Evolutionary conservation across 805 yeast species (phyloP).

Genomic region (Candida patagonica): DNA sequence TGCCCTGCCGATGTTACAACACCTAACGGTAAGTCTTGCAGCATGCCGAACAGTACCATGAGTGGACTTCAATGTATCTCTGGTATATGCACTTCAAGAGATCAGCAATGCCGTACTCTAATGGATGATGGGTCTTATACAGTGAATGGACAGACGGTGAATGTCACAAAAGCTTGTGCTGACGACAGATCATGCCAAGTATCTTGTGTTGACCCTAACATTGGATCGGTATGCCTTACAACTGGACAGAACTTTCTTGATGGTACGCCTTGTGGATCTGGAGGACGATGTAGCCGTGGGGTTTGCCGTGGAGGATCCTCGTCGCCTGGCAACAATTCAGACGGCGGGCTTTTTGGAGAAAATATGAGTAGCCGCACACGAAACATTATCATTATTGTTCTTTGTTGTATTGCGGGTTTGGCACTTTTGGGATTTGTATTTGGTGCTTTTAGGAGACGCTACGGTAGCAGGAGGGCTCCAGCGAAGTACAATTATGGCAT

Average conservation of each 20-base stretch:
- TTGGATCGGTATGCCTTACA: conserved; percentile 21
- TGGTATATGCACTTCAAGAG: conserved; percentile 30
- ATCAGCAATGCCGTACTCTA: conserved; percentile 26
- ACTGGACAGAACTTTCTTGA: conserved; percentile 26
- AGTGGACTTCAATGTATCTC: conserved; percentile 22
- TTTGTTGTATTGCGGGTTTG: conserved; percentile 16
- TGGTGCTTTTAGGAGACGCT: neutral
- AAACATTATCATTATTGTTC: conserved; percentile 19
- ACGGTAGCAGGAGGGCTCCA: too few species aligned
- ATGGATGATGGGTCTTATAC: conserved; percentile 19
- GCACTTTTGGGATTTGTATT: conserved; percentile 4
- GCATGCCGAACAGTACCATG: conserved; percentile 6
- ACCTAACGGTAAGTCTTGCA: conserved; percentile 25
- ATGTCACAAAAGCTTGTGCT: conserved; percentile 24
- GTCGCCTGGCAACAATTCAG: conserved; percentile 1
- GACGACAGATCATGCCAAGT: conserved; percentile 22
- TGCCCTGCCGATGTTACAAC: conserved; percentile 24
- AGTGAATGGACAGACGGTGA: conserved; percentile 16
- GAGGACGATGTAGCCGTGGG: conserved; percentile 24
- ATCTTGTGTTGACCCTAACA: conserved; percentile 20
- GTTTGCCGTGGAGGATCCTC: conserved; percentile 23
- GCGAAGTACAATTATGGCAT: too few species aligned
- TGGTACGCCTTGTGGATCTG: conserved; percentile 27
- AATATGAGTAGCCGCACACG: conserved; percentile 12
- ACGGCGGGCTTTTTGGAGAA: conserved; percentile 2